Conservation (phyloP, 2,329 filamentous ascomycete genomes). For the Fusarium sp. region DNA sequence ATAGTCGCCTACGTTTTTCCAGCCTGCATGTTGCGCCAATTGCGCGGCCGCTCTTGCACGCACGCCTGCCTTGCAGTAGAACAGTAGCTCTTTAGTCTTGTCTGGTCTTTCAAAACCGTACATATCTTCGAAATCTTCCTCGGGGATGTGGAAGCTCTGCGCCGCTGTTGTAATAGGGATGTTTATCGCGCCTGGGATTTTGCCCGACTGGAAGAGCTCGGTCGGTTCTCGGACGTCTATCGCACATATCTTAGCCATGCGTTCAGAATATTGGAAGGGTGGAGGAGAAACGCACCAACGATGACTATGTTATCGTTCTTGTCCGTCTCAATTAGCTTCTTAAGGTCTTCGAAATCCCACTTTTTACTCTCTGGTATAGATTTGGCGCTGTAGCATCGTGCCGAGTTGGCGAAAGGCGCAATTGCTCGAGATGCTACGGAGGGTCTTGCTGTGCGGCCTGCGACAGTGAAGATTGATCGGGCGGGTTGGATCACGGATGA, state of each 20-base stretch:
- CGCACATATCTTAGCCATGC: not conserved
- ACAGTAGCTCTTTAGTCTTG: conserved; percentile 73
- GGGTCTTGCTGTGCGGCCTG: conserved; percentile 14
- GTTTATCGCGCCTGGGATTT: conserved; percentile 85
- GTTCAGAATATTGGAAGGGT: not conserved
- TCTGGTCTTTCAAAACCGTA: conserved; percentile 81
- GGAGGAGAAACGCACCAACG: conserved; percentile 57
- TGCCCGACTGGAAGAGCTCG: conserved; percentile 74
- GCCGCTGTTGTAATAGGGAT: conserved; percentile 83
- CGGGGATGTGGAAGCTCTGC: conserved; percentile 81
- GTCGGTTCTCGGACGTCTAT: conserved; percentile 78
- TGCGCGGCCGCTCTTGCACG: conserved; percentile 81
- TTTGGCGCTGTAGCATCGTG: conserved; percentile 35
- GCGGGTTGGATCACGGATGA: conserved; percentile 22
- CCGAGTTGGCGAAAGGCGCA: conserved; percentile 12
- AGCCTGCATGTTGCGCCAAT: conserved; percentile 83
- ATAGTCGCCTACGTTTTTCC: conserved; percentile 78
- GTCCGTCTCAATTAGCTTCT: conserved; percentile 52
- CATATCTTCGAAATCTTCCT: conserved; percentile 84
- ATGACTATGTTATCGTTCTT: conserved; percentile 55
- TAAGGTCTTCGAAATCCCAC: conserved; percentile 65
- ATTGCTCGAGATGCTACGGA: conserved; percentile 7
- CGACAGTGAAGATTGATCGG: conserved; percentile 19
- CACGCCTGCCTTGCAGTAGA: conserved; percentile 95
- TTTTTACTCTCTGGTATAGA: conserved; percentile 52